Base-by-base conservation (phyloP, 768 basidiomycete genomes). In the Tylopilus sp. region DNA sequence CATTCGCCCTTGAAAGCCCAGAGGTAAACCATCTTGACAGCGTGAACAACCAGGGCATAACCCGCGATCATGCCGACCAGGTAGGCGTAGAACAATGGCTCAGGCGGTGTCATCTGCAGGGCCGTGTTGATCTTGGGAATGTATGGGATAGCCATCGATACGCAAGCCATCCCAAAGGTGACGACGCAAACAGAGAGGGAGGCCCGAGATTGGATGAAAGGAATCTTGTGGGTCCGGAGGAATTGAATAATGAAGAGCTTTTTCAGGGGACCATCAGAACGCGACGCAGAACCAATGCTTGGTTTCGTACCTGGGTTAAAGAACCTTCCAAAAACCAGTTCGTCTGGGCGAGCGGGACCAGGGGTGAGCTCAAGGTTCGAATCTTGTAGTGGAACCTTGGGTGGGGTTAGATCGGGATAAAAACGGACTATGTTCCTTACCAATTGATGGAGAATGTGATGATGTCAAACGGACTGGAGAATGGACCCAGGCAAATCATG, bases 241-340 rank as follows among this genome's bases (percentile, higher is more conserved):
- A 69, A 68, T 38, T 68, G 66, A 15, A 68, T 69, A 26, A 68
- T 64, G 21, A 68, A 68, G 35, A 68, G 61, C 66, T 68, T 46
- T 56, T 42, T n/a, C 12, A 38, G 21, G 11, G 17, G 30, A 25
- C 5, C 11, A n/a, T 60, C 13, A 57, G 40, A 8, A 38, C 25
- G 11, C 3, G 6, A 21, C 11, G 10, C 26, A 20, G 18, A 10
- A 15, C 5, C 11, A 4, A 41, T 12, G 9, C 8, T 11, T 12
- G n/a, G 23, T 38, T n/a, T 22, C 52, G 40, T 57, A 71, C 70
- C 62, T 72, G 69, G 5, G 69, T 71, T 44, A 70, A 39, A 33
- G 70, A 67, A 12, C 69, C 70, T 48, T 70, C 69, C 31, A 70
- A 58, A 48, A 70, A 70, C 69, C 69, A 70, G 50, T 71, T 57